These are phyloP conservation scores for Pedinophyceae sp. DNA, from an alignment of 139 green algal species.

Conservation along the genomic window DNA sequence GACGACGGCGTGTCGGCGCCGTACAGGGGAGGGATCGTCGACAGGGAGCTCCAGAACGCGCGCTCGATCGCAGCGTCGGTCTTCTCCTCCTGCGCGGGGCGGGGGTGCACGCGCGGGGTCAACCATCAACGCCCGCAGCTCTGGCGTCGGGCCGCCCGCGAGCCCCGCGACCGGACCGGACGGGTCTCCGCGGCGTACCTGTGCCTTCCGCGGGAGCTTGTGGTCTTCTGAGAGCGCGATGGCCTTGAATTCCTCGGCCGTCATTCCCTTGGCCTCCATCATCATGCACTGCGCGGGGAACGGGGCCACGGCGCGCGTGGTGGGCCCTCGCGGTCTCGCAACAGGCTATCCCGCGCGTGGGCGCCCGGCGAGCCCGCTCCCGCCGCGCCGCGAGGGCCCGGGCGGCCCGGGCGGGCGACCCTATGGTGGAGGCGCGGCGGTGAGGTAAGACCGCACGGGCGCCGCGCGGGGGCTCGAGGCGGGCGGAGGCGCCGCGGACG, in stretches of 20 bases:
- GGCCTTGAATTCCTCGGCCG: constrained; percentile 21
- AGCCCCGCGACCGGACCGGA: too few relatives aligned
- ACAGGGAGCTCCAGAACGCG: constrained; percentile 34
- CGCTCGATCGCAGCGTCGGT: constrained; percentile 24
- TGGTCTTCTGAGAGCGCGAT: constrained; percentile 8
- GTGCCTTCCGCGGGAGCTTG: constrained; percentile 5
- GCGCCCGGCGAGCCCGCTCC: too few relatives aligned
- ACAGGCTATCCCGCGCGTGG: too few relatives aligned
- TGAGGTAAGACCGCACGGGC: too few relatives aligned
- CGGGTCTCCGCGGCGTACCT: too few relatives aligned
- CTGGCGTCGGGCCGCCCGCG: constrained; percentile 11
- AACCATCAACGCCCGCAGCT: constrained; percentile 11
- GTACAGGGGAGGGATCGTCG: constrained; percentile 37
- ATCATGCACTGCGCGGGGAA: constrained; percentile 23
- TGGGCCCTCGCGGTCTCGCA: too few relatives aligned
- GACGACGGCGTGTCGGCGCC: constrained; percentile 43
- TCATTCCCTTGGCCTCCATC: constrained; percentile 32
- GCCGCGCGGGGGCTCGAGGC: too few relatives aligned
- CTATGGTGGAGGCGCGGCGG: too few relatives aligned
- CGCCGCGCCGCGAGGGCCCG: too few relatives aligned
- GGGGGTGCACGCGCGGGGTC: too few relatives aligned
- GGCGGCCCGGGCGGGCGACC: too few relatives aligned
- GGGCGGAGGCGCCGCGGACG: too few relatives aligned
- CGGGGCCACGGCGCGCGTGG: constrained; percentile 21
- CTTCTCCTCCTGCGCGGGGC: constrained; percentile 14